Percentiles rank a stretch among this genome's conserved stretches.
Evolutionary conservation across 768 basidiomycete genomes (phyloP).

Genomic region (Rhizopogon salebrosus): DNA sequence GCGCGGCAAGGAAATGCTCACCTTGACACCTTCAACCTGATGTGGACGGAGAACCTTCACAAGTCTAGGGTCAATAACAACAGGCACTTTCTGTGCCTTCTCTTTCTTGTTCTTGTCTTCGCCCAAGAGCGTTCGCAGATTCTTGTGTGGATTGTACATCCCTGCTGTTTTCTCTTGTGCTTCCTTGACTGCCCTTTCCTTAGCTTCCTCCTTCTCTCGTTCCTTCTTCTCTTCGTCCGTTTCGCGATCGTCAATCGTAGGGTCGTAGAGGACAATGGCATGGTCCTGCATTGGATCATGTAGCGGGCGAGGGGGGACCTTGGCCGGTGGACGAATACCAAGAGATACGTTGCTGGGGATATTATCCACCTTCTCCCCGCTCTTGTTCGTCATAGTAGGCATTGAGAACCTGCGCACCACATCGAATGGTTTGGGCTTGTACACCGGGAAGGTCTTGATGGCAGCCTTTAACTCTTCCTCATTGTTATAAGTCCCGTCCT

Average conservation of each 20-base stretch:
- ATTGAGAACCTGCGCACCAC: slow-evolving; percentile 73
- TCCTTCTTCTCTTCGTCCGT: slow-evolving; percentile 81
- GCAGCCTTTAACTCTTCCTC: slow-evolving; percentile 59
- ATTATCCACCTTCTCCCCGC: slow-evolving; percentile 55
- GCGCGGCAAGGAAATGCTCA: slow-evolving; percentile 27
- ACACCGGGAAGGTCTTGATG: slow-evolving; percentile 72
- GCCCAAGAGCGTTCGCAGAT: slow-evolving; percentile 71
- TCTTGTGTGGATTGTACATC: slow-evolving; percentile 89
- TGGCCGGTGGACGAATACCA: slow-evolving; percentile 77
- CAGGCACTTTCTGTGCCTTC: slow-evolving; percentile 76
- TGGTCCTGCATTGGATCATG: slow-evolving; percentile 98
- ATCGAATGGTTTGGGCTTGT: slow-evolving; percentile 74
- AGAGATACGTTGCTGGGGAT: slow-evolving; percentile 67
- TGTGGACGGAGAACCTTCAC: slow-evolving; percentile 89
- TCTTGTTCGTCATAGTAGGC: slow-evolving; percentile 71
- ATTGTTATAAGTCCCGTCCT: slow-evolving; percentile 49
- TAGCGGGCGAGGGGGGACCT: slow-evolving; percentile 84
- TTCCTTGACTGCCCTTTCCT: slow-evolving; percentile 55
- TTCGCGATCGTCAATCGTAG: slow-evolving; percentile 89
- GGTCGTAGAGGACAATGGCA: slow-evolving; percentile 95
- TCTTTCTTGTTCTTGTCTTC: slow-evolving; percentile 65
- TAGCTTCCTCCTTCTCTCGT: slow-evolving; percentile 68
- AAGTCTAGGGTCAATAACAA: slow-evolving; percentile 91
- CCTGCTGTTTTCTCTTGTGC: slow-evolving; percentile 67
- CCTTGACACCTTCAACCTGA: slow-evolving; percentile 98